Base-by-base conservation (phyloP, 768 basidiomycete species). In the Mycena indigotica region DNA sequence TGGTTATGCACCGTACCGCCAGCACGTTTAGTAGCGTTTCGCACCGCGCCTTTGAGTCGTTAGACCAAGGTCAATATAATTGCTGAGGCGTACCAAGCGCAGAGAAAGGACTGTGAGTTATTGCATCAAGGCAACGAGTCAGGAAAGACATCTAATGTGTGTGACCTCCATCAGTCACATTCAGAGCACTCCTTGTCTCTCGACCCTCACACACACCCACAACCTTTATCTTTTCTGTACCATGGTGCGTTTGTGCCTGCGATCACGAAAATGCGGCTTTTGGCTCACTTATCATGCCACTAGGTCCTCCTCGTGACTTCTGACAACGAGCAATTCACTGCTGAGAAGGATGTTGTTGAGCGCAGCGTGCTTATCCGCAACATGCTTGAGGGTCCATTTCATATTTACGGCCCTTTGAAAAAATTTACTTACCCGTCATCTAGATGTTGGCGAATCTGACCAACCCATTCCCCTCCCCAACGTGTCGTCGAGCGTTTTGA, bases 311-410 rank as follows among this genome's bases (percentile, higher is more conserved):
- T 95, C 76, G 84, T 88, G 70, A 95, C 93, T 35, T 98, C 96
- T 45, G 97, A 99, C 74, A 94, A 92, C 65, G 97, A 98, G 75
- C 86, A 89, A 62, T 99, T 96, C 78, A 81, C 83, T 52, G 91
- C 95, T 63, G 95, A 98, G 71, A 92, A 88, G 75, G 91, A 95
- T 55, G 92, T 99, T 55, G 93, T 93, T 55, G 92, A 95, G 78
- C 91, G 97, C 73, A 89, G 87, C 61, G 94, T 96, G 10, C 85
- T 99, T 67, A 97, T 99, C 76, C 97, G 96, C 83, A 96, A 97
- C 81, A 98, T 99, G 97, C 89, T 98, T 52, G 97, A 98, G 77
- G 97, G 97, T 93, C 56, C 38, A 78, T 66, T 5, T 35, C 56
- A 56, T 52, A 32, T 50, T 55, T 50, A 51, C n/a, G n/a, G n/a